These are phyloP conservation scores for Aspergillus thermomutatus DNA, from an alignment of 2,329 filamentous ascomycete genomes.

Conservation along the genomic window DNA sequence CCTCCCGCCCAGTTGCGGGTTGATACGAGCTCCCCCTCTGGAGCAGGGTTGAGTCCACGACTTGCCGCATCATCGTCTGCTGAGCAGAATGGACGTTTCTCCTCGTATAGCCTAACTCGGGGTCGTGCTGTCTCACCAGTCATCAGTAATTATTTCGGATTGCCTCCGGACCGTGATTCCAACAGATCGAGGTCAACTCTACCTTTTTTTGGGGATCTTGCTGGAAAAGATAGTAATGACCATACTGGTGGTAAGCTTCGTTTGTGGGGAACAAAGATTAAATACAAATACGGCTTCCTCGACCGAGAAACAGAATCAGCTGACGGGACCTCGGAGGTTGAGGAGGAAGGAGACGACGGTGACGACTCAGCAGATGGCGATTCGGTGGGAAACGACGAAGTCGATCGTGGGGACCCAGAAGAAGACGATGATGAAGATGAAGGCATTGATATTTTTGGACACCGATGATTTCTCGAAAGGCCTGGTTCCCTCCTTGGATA, in stretches of 20 bases:
- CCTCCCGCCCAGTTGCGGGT: conserved; percentile 26
- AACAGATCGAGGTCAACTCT: conserved; percentile 25
- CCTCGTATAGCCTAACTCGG: conserved; percentile 36
- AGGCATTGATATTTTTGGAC: conserved; percentile 51
- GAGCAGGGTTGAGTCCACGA: conserved; percentile 14
- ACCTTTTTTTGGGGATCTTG: conserved; percentile 24
- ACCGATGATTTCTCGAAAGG: conserved; percentile 38
- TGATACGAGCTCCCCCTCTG: conserved; percentile 24
- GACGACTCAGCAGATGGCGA: conserved; percentile 21
- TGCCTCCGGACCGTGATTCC: conserved; percentile 32
- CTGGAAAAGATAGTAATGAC: conserved; percentile 24
- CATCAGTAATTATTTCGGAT: conserved; percentile 45
- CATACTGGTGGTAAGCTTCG: conserved; percentile 58
- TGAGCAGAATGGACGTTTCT: conserved; percentile 22
- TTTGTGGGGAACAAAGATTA: conserved; percentile 54
- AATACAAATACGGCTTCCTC: conserved; percentile 36
- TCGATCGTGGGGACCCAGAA: conserved; percentile 32
- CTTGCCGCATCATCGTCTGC: conserved; percentile 18
- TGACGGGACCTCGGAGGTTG: conserved; percentile 14
- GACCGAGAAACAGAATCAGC: conserved; percentile 24
- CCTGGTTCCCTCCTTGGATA: neutral
- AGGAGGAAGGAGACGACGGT: conserved; percentile 13
- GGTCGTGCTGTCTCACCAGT: conserved; percentile 41
- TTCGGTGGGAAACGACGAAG: conserved; percentile 6
- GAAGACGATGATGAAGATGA: conserved; percentile 46